phyloP scores from a whole-genome alignment of 73 alveolate genomes.

The Stentor roeselii region DNA sequence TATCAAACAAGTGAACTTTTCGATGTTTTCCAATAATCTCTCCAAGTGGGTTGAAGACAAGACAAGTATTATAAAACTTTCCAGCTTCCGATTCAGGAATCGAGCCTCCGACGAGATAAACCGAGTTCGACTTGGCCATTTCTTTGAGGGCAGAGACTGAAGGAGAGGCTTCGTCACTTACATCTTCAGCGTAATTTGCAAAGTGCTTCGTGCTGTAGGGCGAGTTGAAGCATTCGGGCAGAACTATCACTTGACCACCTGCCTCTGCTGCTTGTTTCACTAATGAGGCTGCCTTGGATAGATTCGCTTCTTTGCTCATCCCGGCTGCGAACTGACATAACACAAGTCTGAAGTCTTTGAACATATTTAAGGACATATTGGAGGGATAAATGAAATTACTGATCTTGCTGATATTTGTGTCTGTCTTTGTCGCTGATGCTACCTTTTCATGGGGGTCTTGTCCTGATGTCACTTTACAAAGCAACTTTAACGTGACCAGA shows the following conservation, averaged over 20 bases:
- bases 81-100: slow-evolving; percentile 80
- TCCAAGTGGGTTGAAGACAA: slow-evolving; percentile 79
- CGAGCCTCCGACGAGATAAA: slow-evolving; percentile 82
- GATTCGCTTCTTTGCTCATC: slow-evolving; percentile 43
- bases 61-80: slow-evolving; percentile 74
- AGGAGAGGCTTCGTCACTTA: slow-evolving; percentile 62
- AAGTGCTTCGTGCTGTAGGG: slow-evolving; percentile 71
- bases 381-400: not conserved
- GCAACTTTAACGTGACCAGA: not conserved
- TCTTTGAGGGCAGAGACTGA: slow-evolving; percentile 68
- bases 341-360: not conserved
- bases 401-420: not conserved
- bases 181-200: slow-evolving; percentile 71
- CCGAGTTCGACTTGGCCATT: slow-evolving; percentile 59
- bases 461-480: not conserved
- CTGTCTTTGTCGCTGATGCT: not conserved
- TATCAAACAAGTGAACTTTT: slow-evolving; percentile 91
- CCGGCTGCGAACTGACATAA: slow-evolving; percentile 16
- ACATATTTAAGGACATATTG: too few species aligned
- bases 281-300: slow-evolving; percentile 45
- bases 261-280: slow-evolving; percentile 68
- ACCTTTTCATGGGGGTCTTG: slow-evolving; percentile 20
- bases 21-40: slow-evolving; percentile 69
- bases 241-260: slow-evolving; percentile 83
- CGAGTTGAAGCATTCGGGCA: slow-evolving; percentile 88